Base-by-base conservation (phyloP, 129 eudicot species). In the Logfia minima region DNA sequence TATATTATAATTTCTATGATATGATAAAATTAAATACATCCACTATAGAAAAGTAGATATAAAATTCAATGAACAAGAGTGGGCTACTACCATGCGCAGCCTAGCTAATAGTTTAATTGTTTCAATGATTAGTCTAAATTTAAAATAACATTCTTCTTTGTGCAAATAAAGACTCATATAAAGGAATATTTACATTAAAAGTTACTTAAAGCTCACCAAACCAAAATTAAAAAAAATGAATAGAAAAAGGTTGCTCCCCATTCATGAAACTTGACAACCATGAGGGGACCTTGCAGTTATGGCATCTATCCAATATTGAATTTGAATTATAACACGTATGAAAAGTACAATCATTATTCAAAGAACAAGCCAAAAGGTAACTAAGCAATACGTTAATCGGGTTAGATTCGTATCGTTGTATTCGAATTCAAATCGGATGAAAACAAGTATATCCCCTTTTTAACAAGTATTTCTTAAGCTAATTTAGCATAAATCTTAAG, bases 201-300 rank as follows among this genome's bases (percentile, higher is more conserved):
- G 71, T 22, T 14, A 48, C 52, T 66, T 52, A 75, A 68, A 80
- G 77, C 77, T 70, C 65, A 79, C 77, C 76, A 75, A 79, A 72
- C 79, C 68, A 8, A 72, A 81, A 78, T 48, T 48, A 3, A 34
- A 66, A 37, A 37, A 68, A 76, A 2, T 24, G 61, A 71, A 72
- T 67, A 67, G 31, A 66, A 66, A 66, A 86, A 82, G 79, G 70
- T 82, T 82, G 89, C 87, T 70, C 84, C 89, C 96, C 90, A 76
- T 85, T 69, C 73, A 78, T 76, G 85, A 78, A 87, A 83, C 92
- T 82, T 74, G 83, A 83, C 86, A 83, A 68, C 86, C 66, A 79
- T 24, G 59, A 66, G 76, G 79, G 77, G 80, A 59, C 86, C 80
- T 66, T 65, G 52, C 72, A n/a, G 73, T 31, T 39, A 39, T 74